These are phyloP conservation scores for Puccinia brachypodii DNA, from an alignment of 1,284 basidiomycete species.

Conservation along the genomic window DNA sequence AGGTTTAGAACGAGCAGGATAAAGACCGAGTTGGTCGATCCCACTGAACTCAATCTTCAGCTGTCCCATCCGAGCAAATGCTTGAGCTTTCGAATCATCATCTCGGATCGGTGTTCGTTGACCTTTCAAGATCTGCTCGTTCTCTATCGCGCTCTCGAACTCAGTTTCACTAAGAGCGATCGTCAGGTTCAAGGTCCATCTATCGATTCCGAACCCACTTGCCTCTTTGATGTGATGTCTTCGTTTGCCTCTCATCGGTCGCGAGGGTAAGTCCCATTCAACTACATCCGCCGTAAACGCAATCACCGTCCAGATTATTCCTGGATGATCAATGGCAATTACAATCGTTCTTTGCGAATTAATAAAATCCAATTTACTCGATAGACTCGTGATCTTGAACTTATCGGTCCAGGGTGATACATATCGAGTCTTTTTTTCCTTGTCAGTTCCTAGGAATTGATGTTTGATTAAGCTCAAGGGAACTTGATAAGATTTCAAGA, in stretches of 20 bases:
- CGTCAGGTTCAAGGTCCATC: conserved; percentile 71
- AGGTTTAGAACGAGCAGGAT: conserved; percentile 28
- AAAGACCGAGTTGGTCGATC: conserved; percentile 40
- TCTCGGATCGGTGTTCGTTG: conserved; percentile 49
- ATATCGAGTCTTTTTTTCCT: conserved; percentile 56
- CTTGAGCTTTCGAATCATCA: conserved; percentile 49
- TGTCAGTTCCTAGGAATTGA: conserved; percentile 50
- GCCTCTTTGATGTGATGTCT: conserved; percentile 90
- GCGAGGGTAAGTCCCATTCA: conserved; percentile 67
- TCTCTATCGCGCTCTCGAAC: conserved; percentile 52
- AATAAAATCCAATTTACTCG: conserved; percentile 64
- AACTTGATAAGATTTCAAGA: conserved; percentile 75
- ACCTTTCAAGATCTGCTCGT: conserved; percentile 50
- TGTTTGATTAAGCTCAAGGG: conserved; percentile 59
- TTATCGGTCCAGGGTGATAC: conserved; percentile 62
- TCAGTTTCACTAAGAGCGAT: conserved; percentile 62
- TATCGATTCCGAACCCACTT: conserved; percentile 73
- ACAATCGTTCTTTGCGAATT: conserved; percentile 72
- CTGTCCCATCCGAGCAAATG: not conserved
- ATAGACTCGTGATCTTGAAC: conserved; percentile 67
- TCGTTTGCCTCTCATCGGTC: conserved; percentile 65
- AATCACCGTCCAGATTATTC: conserved; percentile 85
- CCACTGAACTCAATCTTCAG: conserved; percentile 43
- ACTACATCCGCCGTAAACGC: conserved; percentile 90
- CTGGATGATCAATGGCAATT: conserved; percentile 74